These are phyloP conservation scores for Colletotrichum neosansevieriae DNA, from an alignment of 2,329 filamentous ascomycete genomes.

Conservation along the genomic window DNA sequence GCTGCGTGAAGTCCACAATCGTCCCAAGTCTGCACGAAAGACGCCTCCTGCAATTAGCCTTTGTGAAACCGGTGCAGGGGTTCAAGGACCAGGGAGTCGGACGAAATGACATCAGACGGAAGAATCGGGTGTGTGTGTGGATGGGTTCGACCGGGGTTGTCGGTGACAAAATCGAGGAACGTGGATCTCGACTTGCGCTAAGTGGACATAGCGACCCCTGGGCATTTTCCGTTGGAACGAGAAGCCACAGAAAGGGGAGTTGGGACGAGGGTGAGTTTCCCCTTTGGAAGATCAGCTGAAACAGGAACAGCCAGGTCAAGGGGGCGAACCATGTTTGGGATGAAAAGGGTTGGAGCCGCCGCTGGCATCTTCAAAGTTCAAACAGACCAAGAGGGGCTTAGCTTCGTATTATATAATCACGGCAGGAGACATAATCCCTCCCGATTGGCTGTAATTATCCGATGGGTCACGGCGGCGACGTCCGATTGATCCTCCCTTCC, in stretches of 20 bases:
- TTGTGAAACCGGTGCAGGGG: constrained; percentile 30
- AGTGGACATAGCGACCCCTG: constrained; percentile 26
- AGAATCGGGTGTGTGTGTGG: not conserved
- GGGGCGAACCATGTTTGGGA: constrained; percentile 20
- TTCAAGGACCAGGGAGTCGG: constrained; percentile 18
- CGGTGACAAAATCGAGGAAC: constrained; percentile 9
- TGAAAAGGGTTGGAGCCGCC: constrained; percentile 4
- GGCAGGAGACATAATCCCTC: not conserved
- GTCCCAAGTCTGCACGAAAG: constrained; percentile 35
- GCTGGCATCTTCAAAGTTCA: constrained; percentile 34
- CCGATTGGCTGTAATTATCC: constrained; percentile 34
- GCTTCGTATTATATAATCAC: constrained; percentile 28
- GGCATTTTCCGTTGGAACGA: not conserved
- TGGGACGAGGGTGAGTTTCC: constrained; percentile 28
- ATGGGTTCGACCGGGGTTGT: constrained; percentile 11
- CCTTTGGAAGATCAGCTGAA: constrained; percentile 36
- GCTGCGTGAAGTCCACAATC: constrained; percentile 21
- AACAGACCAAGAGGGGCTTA: constrained; percentile 33
- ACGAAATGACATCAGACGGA: constrained; percentile 37
- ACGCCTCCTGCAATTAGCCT: constrained; percentile 38
- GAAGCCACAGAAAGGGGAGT: constrained; percentile 15
- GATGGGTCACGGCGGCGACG: not conserved
- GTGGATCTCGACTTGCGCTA: not conserved
- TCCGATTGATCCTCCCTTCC: constrained; percentile 35
- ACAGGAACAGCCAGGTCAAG: constrained; percentile 35